Percentiles rank a stretch among this genome's conserved stretches.
Conservation (phyloP, 495 filamentous ascomycete genomes). For the Tuber magnatum region DNA sequence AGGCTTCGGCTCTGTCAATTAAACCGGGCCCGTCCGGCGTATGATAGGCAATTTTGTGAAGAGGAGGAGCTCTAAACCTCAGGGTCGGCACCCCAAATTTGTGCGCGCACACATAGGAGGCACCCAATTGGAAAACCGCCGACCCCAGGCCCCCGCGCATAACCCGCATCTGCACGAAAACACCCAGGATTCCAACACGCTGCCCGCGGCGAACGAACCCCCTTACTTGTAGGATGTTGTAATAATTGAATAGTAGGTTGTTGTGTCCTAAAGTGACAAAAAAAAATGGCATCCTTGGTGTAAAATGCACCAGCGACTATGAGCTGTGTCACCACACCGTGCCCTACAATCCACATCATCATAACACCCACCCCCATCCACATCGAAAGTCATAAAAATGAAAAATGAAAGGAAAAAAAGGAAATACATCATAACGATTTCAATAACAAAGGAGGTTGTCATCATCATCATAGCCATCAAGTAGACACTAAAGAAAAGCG, state of each 20-base stretch:
- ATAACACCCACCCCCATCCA: not conserved
- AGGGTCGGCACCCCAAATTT: not conserved
- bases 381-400: not conserved
- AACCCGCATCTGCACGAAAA: not conserved
- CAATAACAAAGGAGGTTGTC: not conserved
- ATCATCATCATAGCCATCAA: not conserved
- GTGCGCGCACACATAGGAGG: no score
- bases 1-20: not conserved
- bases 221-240: not conserved
- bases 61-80: not conserved
- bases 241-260: not conserved
- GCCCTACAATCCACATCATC: not conserved
- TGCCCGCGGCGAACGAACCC: no score
- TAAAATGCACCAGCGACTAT: not conserved
- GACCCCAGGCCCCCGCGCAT: not conserved
- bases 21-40: no score
- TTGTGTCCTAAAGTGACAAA: not conserved
- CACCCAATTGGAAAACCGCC: not conserved
- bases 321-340: not conserved
- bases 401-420: not conserved
- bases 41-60: not conserved
- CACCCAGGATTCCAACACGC: not conserved
- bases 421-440: conserved; percentile 1
- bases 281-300: not conserved
- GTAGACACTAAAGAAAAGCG: not conserved